These are phyloP conservation scores for Medicago truncatula DNA, from an alignment of 306 rosid genomes.

Conservation along the genomic window MtrunA17r5.0-ANR NC_053046.1:38225501-38226000, in stretches of 20 bases:
- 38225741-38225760: constrained; percentile 54
- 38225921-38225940: neutral
- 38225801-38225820: constrained; percentile 48
- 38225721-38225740: constrained; percentile 41
- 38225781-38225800: constrained; percentile 45
- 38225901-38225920: constrained; percentile 40
- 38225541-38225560: constrained; percentile 41
- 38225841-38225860: constrained; percentile 43
- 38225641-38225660: constrained; percentile 30
- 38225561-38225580: constrained; percentile 33
- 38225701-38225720: constrained; percentile 41
- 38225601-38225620: constrained; percentile 40
- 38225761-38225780: constrained; percentile 47
- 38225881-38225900: constrained; percentile 33
- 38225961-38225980: neutral
- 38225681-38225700: constrained; percentile 47
- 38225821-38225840: constrained; percentile 49
- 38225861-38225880: constrained; percentile 21
- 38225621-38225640: constrained; percentile 26
- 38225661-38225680: constrained; percentile 47
- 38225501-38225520: constrained; percentile 34
- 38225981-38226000: neutral
- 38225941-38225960: neutral
- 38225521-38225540: neutral
- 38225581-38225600: neutral